Evolutionary conservation across 2,329 filamentous ascomycete genomes (phyloP), one percentile per base, ranked within the genome.

Genomic region (Penicillium vulpinum): DNA sequence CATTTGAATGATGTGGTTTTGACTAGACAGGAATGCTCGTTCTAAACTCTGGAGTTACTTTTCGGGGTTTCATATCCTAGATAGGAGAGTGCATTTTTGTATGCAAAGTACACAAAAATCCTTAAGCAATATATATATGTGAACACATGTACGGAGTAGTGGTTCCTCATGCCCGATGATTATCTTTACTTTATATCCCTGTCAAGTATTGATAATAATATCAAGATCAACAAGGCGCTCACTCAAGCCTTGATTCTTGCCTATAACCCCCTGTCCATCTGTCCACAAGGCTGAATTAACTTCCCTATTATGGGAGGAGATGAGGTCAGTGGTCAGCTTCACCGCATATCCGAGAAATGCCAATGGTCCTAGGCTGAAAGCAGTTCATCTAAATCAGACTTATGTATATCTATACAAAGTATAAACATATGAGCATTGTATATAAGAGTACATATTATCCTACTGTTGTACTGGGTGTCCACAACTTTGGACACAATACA

Each of bases 291-390:
- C 51, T 50, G 22, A 43, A 54, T 33, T 40, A 36, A 54, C 10
- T 46, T 38, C 29, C 28, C n/a, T 29, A 15, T 33, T 28, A 21
- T 24, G 10, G 26, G 28, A 16, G 21, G 11, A 28, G 38, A 29
- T 5, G 46, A 15, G 40, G 29, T 46, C 49, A 52, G 49, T 52
- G 40, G 40, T 24, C 48, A 8, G 18, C 31, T 51, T 51, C 50
- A 52, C 40, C 50, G 40, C 40, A 52, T 22, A 22, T 45, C 40
- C n/a, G 9, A 26, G n/a, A 22, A 9, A 35, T 21, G 22, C 10
- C 22, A 26, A 7, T 21, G 18, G 16, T 15, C 6, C 9, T 6
- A 7, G 22, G 33, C 4, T 18, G 2, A 11, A 43, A 33, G 15
- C 13, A 18, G 6, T 9, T 24, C 18, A 29, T 13, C 0, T 15